Evolutionary conservation across 1,284 basidiomycete species (phyloP).

Genomic region (Melampsora larici-populina): DNA sequence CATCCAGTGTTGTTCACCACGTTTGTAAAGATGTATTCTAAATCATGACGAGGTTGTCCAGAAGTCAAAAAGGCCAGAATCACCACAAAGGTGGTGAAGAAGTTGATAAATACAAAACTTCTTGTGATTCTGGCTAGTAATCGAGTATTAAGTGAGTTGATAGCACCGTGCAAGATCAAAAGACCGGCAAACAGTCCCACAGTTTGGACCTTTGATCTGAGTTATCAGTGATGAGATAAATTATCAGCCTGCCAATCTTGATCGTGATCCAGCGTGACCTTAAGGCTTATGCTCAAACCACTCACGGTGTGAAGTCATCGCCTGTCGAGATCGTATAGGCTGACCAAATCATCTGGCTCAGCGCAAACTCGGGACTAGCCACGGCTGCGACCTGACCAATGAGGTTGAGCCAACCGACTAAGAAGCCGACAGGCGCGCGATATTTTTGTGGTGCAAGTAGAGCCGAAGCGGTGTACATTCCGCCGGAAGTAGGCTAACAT

Average conservation of each 20-base stretch:
- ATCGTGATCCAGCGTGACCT: too few relatives aligned
- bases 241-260: too few relatives aligned
- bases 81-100: slow-evolving; percentile 64
- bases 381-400: slow-evolving; percentile 79
- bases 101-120: slow-evolving; percentile 80
- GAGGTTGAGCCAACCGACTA: slow-evolving; percentile 65
- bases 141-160: slow-evolving; percentile 77
- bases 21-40: slow-evolving; percentile 68
- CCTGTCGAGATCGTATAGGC: slow-evolving; percentile 56
- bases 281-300: slow-evolving; percentile 51
- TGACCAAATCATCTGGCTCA: slow-evolving; percentile 82
- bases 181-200: slow-evolving; percentile 72
- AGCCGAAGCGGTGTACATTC: slow-evolving; percentile 74
- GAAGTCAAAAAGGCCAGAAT: slow-evolving; percentile 78
- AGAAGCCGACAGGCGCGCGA: slow-evolving; percentile 61
- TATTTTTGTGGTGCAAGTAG: slow-evolving; percentile 68
- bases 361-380: slow-evolving; percentile 81
- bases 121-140: slow-evolving; percentile 73
- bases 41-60: slow-evolving; percentile 72
- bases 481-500: slow-evolving; percentile 72
- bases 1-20: slow-evolving; percentile 65
- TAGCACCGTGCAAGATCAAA: slow-evolving; percentile 67
- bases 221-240: neutral
- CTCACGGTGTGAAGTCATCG: slow-evolving; percentile 50
- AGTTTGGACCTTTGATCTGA: slow-evolving; percentile 61